Evolutionary conservation across 2,329 filamentous ascomycete genomes (phyloP), one percentile per base, ranked within the genome.

Genomic region (Ophiostoma australiae): DNA sequence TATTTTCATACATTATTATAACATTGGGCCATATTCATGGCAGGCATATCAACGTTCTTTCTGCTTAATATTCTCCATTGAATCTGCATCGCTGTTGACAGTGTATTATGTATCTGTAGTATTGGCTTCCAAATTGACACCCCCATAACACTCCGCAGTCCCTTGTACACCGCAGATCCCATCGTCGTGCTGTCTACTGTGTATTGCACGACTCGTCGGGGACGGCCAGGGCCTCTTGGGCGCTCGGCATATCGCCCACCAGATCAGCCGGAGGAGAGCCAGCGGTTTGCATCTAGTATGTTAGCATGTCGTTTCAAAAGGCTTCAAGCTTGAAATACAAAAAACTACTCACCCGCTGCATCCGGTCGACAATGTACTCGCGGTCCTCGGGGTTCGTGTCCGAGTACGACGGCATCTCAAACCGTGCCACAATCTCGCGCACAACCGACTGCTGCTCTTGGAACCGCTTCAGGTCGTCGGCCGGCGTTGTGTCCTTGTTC

Each of bases 331-430:
- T 27, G 27, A 15, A 31, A 3, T 15, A 4, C 11, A 10, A 11
- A 55, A 3, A 23, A 31, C 2, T 23, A 70, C 85, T 79, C 80
- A 97, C 94, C 89, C 94, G 94, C 80, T 98, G 94, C 95, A 99
- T 99, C 78, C 90, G 90, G 77, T 97, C 94, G 74, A 97, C 94
- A 76, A 99, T 95, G 80, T 93, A 97, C 78, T 97, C 92, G 73
- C 94, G 85, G 80, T 97, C 92, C 66, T 87, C 85, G 17, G 90
- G 81, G 78, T 96, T 94, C 15, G 90, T 87, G 81, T 99, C 95
- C 67, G 87, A 87, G 79, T 97, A 99, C 0, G 85, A 87, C 70
- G 86, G 84, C 79, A 91, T 87, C 80, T 99, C 93, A 77, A 99
- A 99, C 78, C 93, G 92, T 75, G 82, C 84, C 70, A 97, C 93